Evolutionary conservation across 2,329 filamentous ascomycete species (phyloP).

Genomic region (Aspergillus niger): DNA sequence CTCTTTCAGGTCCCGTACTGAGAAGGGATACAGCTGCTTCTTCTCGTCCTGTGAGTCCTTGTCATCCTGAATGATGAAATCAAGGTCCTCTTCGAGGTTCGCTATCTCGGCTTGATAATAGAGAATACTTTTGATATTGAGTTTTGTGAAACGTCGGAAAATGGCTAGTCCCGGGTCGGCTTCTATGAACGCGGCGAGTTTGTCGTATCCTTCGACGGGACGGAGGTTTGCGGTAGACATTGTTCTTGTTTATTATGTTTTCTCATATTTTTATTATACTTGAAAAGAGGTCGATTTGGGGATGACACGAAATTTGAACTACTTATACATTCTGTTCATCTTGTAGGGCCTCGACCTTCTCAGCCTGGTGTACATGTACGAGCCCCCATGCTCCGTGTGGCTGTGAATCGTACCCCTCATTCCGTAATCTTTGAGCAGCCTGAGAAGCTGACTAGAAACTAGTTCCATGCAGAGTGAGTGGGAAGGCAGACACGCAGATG

Average conservation of each 20-base stretch:
- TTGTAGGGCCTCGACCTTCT: not conserved
- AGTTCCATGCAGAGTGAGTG: not conserved
- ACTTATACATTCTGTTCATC: not conserved
- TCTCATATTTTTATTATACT: not conserved
- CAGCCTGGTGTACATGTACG: not conserved
- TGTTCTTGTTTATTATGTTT: not conserved
- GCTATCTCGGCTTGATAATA: slow-evolving; percentile 11
- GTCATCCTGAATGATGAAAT: not conserved
- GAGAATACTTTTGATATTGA: slow-evolving; percentile 8
- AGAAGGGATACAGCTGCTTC: not conserved
- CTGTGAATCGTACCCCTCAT: not conserved
- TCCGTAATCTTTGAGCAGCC: not conserved
- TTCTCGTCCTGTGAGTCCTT: not conserved
- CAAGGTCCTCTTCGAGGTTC: slow-evolving; percentile 1
- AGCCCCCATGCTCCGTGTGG: not conserved
- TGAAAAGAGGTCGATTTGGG: no score
- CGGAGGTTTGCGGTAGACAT: not conserved
- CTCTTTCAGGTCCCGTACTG: slow-evolving; percentile 8
- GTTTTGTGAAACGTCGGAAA: slow-evolving; percentile 6
- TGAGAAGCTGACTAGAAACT: not conserved
- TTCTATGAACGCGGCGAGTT: slow-evolving; percentile 2
- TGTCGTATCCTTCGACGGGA: slow-evolving; percentile 6
- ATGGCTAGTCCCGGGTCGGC: slow-evolving; percentile 1
- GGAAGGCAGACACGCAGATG: not conserved
- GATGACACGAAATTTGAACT: not conserved